Evolutionary conservation across 163 green algal genomes (phyloP).

Genomic region (Smithsoniella earleae): DNA sequence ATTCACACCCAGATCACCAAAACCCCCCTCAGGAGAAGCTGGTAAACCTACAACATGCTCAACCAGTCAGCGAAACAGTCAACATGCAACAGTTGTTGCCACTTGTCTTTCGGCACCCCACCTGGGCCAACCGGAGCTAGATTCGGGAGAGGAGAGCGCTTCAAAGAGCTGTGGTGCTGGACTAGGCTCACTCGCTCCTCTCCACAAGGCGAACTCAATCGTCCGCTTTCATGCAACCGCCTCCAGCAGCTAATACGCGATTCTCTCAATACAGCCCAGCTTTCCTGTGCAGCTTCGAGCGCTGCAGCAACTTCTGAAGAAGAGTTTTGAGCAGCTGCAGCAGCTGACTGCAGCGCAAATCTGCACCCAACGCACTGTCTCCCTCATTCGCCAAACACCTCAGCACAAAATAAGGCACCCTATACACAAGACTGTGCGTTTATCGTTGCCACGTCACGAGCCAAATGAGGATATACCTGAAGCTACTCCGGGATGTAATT

Average conservation of each 20-base stretch:
- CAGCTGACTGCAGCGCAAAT: background rate
- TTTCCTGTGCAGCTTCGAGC: background rate
- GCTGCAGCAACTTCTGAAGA: background rate
- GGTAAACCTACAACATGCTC: background rate
- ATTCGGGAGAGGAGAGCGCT: slow-evolving; percentile 3
- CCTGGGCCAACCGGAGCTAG: background rate
- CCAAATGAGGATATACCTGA: background rate
- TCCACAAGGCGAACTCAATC: background rate
- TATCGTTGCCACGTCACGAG: background rate
- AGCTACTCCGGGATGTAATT: background rate
- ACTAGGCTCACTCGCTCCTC: background rate
- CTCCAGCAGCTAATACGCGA: background rate
- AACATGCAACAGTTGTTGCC: background rate
- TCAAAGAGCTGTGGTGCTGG: background rate
- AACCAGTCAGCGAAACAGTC: background rate
- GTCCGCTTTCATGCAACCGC: background rate
- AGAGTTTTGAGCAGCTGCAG: background rate
- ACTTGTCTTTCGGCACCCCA: background rate
- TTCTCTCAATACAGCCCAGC: background rate
- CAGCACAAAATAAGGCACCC: background rate
- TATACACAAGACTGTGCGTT: background rate
- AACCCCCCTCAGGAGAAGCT: background rate
- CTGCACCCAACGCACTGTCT: background rate
- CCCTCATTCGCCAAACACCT: background rate
- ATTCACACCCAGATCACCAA: background rate